phyloP scores from a whole-genome alignment of 805 yeast genomes.

The Starmerella vitae region DNA sequence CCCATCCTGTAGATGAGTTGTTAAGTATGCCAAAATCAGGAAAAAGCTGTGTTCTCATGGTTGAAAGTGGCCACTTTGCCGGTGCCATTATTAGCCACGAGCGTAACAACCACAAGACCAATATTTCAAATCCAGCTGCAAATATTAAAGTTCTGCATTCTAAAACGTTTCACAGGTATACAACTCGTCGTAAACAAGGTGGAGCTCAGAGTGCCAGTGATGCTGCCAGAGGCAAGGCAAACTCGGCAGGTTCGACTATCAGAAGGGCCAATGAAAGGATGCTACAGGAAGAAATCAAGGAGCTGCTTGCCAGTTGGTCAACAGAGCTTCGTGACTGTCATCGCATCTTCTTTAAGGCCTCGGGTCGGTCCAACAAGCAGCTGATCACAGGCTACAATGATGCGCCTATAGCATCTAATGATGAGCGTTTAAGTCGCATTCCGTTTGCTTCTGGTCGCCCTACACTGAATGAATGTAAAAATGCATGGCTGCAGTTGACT shows the following conservation, averaged over 20 bases:
- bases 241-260: conserved; percentile 84
- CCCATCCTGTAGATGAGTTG: conserved; percentile 41
- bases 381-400: conserved; percentile 50
- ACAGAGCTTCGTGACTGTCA: conserved; percentile 42
- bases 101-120: conserved; percentile 34
- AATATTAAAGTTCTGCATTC: conserved; percentile 40
- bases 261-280: conserved; percentile 86
- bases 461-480: conserved; percentile 62
- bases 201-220: conserved; percentile 92
- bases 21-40: conserved; percentile 27
- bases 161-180: conserved; percentile 85
- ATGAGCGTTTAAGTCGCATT: conserved; percentile 49
- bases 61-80: conserved; percentile 97
- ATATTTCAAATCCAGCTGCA: conserved; percentile 43
- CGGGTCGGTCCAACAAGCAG: conserved; percentile 53
- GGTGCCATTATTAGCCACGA: conserved; percentile 80
- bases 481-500: conserved; percentile 70
- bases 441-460: conserved; percentile 90
- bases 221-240: conserved; percentile 86
- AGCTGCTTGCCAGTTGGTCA: conserved; percentile 54
- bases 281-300: conserved; percentile 61
- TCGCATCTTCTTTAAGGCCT: conserved; percentile 65
- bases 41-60: conserved; percentile 69
- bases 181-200: conserved; percentile 94
- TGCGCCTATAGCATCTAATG: conserved; percentile 42